Evolutionary conservation across 1,284 basidiomycete species (phyloP).

Genomic region (Agaricales sp.): DNA sequence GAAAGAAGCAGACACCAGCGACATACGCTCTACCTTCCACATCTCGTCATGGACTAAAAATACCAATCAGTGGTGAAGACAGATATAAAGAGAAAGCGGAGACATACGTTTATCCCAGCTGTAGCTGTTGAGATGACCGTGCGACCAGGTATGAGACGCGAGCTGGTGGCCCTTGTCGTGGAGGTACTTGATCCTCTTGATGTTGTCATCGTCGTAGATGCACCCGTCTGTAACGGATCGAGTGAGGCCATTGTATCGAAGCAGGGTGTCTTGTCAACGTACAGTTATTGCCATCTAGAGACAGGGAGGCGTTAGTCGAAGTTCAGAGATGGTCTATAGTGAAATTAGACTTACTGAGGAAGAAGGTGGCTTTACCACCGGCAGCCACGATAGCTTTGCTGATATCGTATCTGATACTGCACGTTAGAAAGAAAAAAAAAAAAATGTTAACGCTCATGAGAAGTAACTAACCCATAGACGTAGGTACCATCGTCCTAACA

Average conservation of each 20-base stretch:
- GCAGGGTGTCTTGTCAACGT: slow-evolving; percentile 15
- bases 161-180: slow-evolving; percentile 35
- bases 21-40: slow-evolving; percentile 13
- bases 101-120: slow-evolving; percentile 27
- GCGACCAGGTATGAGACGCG: slow-evolving; percentile 46
- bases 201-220: slow-evolving; percentile 34
- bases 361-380: slow-evolving; percentile 43
- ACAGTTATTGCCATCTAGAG: slow-evolving; percentile 29
- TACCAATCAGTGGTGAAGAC: not conserved
- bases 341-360: slow-evolving; percentile 31
- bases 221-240: slow-evolving; percentile 26
- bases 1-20: slow-evolving; percentile 15
- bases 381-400: slow-evolving; percentile 24
- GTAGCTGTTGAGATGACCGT: slow-evolving; percentile 33
- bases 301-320: not conserved
- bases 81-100: not conserved
- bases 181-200: slow-evolving; percentile 22
- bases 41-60: slow-evolving; percentile 2
- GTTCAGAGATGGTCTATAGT: slow-evolving; percentile 6
- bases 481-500: not conserved
- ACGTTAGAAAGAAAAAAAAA: not conserved
- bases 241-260: not conserved
- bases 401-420: slow-evolving; percentile 22
- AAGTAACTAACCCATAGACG: too few species aligned
- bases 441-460: too few species aligned